A percentile compares a stretch with the other conserved stretches of the same genome.
Evolutionary conservation across 2,329 filamentous ascomycete genomes (phyloP).

Genomic region (Stagonosporopsis chrysanthemi): DNA sequence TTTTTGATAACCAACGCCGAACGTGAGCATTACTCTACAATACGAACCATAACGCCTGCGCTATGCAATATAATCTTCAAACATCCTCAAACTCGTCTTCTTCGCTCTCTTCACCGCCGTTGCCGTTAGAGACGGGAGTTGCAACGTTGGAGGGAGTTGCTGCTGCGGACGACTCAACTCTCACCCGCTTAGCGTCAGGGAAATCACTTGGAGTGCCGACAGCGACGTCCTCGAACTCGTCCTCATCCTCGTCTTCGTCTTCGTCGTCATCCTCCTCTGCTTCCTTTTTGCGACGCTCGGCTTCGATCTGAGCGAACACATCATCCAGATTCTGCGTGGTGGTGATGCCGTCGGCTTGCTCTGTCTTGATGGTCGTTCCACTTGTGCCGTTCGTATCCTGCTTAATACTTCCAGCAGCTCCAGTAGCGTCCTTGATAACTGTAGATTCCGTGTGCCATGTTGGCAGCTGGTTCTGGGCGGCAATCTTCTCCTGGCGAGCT

Average conservation of each 20-base stretch:
- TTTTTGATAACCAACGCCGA: constrained; percentile 21
- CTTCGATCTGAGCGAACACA: constrained; percentile 72
- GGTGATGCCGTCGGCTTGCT: constrained; percentile 59
- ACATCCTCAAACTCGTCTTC: constrained; percentile 59
- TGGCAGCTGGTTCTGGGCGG: constrained; percentile 73
- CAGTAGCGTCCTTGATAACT: constrained; percentile 56
- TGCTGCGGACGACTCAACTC: constrained; percentile 60
- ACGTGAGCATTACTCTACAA: constrained; percentile 2
- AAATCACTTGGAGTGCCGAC: constrained; percentile 38
- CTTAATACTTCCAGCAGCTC: constrained; percentile 46
- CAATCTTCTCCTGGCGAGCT: constrained; percentile 70
- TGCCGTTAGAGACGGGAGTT: constrained; percentile 49
- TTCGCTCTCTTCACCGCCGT: constrained; percentile 56
- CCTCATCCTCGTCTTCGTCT: constrained; percentile 58
- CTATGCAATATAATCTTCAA: constrained; percentile 40
- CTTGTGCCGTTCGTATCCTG: constrained; percentile 49
- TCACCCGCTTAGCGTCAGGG: constrained; percentile 65
- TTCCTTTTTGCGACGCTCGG: constrained; percentile 59
- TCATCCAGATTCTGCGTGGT: constrained; percentile 67
- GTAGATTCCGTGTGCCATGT: constrained; percentile 76
- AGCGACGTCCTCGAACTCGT: constrained; percentile 50
- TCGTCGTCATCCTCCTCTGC: constrained; percentile 49
- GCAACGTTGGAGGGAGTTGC: constrained; percentile 41
- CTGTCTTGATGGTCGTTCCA: constrained; percentile 48
- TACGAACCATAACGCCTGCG: constrained; percentile 33